These are phyloP conservation scores for Boletus bicolor DNA, from an alignment of 768 basidiomycete genomes.

Conservation along the genomic window DNA sequence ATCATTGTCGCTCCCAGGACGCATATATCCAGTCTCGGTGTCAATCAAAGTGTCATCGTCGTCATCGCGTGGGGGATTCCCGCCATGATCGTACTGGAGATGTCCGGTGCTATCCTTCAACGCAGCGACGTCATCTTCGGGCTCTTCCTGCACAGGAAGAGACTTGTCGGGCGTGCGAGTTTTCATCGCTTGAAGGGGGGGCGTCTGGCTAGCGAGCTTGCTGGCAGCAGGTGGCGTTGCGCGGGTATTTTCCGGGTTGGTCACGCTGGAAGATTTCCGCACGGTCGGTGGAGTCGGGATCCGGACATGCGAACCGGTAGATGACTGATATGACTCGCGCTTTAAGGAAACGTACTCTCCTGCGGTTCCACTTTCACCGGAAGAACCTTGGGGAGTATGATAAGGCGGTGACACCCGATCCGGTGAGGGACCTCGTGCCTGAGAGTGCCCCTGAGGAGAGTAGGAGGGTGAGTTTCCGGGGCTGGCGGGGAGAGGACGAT, in stretches of 20 bases:
- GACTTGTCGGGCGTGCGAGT: conserved; percentile 68
- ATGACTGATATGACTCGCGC: conserved; percentile 43
- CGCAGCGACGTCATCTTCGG: conserved; percentile 55
- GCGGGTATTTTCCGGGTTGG: conserved; percentile 22
- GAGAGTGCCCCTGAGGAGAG: conserved; percentile 42
- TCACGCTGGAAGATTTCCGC: conserved; percentile 25
- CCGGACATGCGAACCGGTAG: conserved; percentile 25
- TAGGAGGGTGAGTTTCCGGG: conserved; percentile 36
- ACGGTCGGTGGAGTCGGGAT: conserved; percentile 28
- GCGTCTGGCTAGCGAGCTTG: conserved; percentile 49
- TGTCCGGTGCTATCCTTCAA: conserved; percentile 41
- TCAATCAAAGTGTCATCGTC: conserved; percentile 47
- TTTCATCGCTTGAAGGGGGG: conserved; percentile 50
- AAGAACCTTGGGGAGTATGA: conserved; percentile 46
- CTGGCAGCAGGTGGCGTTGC: conserved; percentile 35
- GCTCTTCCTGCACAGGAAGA: conserved; percentile 73
- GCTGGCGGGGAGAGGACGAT: conserved; percentile 33
- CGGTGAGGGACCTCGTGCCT: conserved; percentile 45
- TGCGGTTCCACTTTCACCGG: conserved; percentile 40
- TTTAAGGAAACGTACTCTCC: conserved; percentile 42
- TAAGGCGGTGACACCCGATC: conserved; percentile 53
- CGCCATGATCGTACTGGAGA: conserved; percentile 33
- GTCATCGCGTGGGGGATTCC: conserved; percentile 42
- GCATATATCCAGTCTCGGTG: conserved; percentile 34
- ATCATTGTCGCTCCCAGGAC: conserved; percentile 34